These are phyloP conservation scores for Coemansia sp. DNA, from an alignment of 192 early-diverging fungal genomes.

Conservation along the genomic window DNA sequence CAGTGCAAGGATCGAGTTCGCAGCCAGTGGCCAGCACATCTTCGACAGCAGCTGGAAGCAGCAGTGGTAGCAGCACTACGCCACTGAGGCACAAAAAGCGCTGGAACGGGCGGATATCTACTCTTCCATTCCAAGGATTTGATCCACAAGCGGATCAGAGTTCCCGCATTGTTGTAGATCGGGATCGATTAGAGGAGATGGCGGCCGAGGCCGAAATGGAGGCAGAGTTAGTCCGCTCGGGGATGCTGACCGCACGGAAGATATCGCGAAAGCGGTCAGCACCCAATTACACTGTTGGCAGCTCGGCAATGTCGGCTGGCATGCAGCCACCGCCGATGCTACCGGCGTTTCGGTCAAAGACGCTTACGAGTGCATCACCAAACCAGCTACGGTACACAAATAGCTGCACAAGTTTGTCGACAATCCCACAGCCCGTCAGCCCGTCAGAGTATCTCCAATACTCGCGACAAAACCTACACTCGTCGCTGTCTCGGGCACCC, in stretches of 20 bases:
- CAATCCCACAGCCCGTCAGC: conserved; percentile 38
- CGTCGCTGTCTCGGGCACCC: conserved; percentile 29
- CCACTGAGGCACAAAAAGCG: conserved; percentile 21
- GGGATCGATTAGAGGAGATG: conserved; percentile 33
- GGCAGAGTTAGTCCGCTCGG: conserved; percentile 46
- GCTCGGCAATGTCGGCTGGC: background rate
- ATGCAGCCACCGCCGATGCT: conserved; percentile 21
- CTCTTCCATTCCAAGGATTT: conserved; percentile 48
- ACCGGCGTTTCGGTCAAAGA: conserved; percentile 31
- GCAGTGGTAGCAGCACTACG: background rate
- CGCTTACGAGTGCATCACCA: background rate
- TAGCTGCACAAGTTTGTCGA: conserved; percentile 33
- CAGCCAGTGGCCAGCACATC: background rate
- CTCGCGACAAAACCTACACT: conserved; percentile 43
- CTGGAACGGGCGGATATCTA: conserved; percentile 48
- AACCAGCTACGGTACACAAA: conserved; percentile 32
- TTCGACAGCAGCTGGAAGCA: background rate
- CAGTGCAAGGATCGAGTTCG: background rate
- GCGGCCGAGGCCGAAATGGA: conserved; percentile 49
- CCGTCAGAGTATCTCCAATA: conserved; percentile 51
- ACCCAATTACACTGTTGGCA: conserved; percentile 5
- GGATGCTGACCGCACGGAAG: conserved; percentile 33
- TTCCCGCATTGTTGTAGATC: conserved; percentile 20
- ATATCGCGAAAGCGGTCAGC: conserved; percentile 20
- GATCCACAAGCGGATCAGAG: conserved; percentile 23